Conservation (phyloP, 2,329 filamentous ascomycete species). For the Paracorniculantispora psalliotae region DNA sequence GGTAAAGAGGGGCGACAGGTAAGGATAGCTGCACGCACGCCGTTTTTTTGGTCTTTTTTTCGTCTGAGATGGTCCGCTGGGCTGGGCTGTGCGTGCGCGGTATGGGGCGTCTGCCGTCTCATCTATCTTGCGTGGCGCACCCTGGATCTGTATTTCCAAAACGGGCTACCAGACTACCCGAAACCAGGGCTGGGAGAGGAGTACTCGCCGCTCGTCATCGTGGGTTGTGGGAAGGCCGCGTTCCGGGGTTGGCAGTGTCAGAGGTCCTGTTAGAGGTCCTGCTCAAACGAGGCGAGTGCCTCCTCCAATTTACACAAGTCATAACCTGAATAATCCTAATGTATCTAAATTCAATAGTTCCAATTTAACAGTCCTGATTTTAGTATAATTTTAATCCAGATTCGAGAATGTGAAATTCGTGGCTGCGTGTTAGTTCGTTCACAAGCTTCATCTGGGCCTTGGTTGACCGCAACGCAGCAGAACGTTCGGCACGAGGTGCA, state of each 20-base stretch:
- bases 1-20: background rate
- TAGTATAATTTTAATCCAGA: too few species aligned
- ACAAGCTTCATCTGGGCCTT: too few species aligned
- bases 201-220: background rate
- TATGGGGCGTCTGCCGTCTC: background rate
- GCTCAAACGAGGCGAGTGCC: background rate
- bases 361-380: background rate
- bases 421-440: too few species aligned
- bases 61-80: background rate
- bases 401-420: too few species aligned
- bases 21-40: too few species aligned
- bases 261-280: constrained; percentile 3
- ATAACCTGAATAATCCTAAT: background rate
- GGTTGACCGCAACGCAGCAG: too few species aligned
- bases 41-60: background rate
- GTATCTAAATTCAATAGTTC: background rate
- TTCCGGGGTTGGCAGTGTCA: constrained; percentile 2
- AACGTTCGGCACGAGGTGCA: background rate
- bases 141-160: constrained; percentile 1
- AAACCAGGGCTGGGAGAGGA: background rate
- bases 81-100: background rate
- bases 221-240: background rate
- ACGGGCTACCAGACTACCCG: background rate
- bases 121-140: background rate
- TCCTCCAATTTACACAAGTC: constrained; percentile 8